Evolutionary conservation across 2,329 filamentous ascomycete species (phyloP), one percentile per base, ranked within the genome.

Genomic region (Amylocarpus encephaloides): DNA sequence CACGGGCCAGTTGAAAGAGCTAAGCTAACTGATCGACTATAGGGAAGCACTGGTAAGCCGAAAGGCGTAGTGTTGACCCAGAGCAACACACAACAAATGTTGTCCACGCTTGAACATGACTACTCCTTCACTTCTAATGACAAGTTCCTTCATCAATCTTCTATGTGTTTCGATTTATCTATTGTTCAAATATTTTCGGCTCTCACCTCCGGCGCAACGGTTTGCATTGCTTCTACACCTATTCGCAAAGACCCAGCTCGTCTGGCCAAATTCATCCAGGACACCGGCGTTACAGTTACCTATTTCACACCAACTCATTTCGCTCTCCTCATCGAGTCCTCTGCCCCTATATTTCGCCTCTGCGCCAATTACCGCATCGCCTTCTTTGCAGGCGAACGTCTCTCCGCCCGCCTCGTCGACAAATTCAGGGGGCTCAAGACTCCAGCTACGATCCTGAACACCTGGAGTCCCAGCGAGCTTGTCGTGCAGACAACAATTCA

Each of bases 81-180:
- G 18, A 6, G 30, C 10, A 34, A 46, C 18, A 46, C 33, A 12
- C 43, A 36, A 19, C 41, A 43, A 33, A 43, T 43, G 41, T 22
- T 43, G 13, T 43, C 41, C n/a, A 43, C 41, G 9, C 22, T 43
- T 30, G 19, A 43, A 13, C 12, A 32, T 4, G 41, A 43, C 29
- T 43, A 43, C 32, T 43, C 41, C 19, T 43, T 43, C n/a, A 46
- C 43, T 36, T 36, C 43, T n/a, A 46, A 19, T 12, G 43, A 46
- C 10, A 36, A 35, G 18, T 34, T 46, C 15, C 43, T 46, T 36
- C 43, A 46, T 12, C 43, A 46, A 35, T 35, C 30, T 34, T 34
- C 30, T 18, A 34, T 35, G 33, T 34, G 43, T 19, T 46, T 46
- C 18, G 43, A 46, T 36, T 15, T 36, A 12, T 16, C 30, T 12